Conservation (phyloP, 83 land plant species). For the Diphasiastrum complanatum region DNA sequence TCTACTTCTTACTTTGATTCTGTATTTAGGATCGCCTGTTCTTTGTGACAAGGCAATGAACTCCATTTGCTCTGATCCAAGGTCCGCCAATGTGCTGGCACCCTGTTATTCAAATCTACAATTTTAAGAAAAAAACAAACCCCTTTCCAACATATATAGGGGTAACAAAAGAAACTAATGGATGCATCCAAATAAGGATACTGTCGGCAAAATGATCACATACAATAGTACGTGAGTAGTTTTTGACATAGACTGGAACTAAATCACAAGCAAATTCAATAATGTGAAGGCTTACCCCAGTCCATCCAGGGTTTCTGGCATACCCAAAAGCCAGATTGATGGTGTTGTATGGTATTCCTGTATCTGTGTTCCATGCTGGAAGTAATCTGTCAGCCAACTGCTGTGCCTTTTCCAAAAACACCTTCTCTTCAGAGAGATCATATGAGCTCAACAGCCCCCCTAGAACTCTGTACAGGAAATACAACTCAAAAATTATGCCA, state of each 20-base stretch:
- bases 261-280: background rate
- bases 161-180: no score
- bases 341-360: slow-evolving; percentile 84
- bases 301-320: slow-evolving; percentile 79
- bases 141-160: background rate
- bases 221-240: no score
- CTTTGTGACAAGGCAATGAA: slow-evolving; percentile 89
- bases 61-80: slow-evolving; percentile 93
- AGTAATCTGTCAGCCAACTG: slow-evolving; percentile 84
- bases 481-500: background rate
- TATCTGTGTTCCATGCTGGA: slow-evolving; percentile 91
- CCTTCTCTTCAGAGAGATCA: slow-evolving; percentile 75
- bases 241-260: background rate
- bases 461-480: slow-evolving; percentile 54
- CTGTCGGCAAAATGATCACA: no score
- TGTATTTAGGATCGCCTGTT: slow-evolving; percentile 84
- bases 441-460: slow-evolving; percentile 96
- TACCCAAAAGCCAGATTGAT: slow-evolving; percentile 76
- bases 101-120: slow-evolving; percentile 40
- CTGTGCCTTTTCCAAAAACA: slow-evolving; percentile 80
- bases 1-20: slow-evolving; percentile 53
- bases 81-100: slow-evolving; percentile 87
- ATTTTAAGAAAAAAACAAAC: background rate
- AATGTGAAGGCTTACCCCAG: slow-evolving; percentile 51
- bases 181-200: no score